Evolutionary conservation across 805 yeast species (phyloP), one percentile per base, ranked within the genome.

Genomic region (Torulaspora delbrueckii): DNA sequence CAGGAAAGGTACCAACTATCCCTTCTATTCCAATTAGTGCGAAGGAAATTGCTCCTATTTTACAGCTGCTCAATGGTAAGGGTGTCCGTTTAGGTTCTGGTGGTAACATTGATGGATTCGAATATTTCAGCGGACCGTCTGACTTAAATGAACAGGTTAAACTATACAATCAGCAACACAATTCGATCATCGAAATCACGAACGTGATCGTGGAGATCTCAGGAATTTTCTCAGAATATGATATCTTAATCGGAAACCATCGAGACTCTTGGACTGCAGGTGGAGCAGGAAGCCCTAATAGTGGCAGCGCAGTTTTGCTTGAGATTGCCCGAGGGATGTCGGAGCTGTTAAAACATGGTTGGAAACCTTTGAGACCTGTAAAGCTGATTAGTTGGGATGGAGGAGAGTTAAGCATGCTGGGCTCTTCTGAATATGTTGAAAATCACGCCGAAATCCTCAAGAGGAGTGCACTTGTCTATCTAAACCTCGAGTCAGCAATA

Each of bases 361-460:
- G 90, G 90, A 76, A 74, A 56, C 95, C 95, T 8, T 62, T 76
- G 41, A 70, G 93, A 56, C 78, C 89, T 0, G 81, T 87, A 19
- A 72, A 78, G 43, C 70, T 87, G 37, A 82, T 83, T 0, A 79
- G 86, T 24, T 87, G 89, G 89, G 95, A 87, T 64, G 95, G 86
- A 28, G 89, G 81, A 53, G 87, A 82, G 57, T 77, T 76, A 51
- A 91, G 85, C 0, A 67, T 80, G 44, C 53, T 86, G 25, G 96
- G 96, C 1, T 79, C 89, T 0, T 82, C 93, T 0, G 93, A 86
- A 56, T 84, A 74, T 68, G 88, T 82, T 5, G 91, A 85, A 60
- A 78, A 79, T 38, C 69, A 77, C 43, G 67, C 72, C 2, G 58
- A 68, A 22, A 57, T 57, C 25, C 62, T 85, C 28, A 68, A 71